phyloP scores from a whole-genome alignment of 345 rosid species.

The Microcos paniculata region DNA sequence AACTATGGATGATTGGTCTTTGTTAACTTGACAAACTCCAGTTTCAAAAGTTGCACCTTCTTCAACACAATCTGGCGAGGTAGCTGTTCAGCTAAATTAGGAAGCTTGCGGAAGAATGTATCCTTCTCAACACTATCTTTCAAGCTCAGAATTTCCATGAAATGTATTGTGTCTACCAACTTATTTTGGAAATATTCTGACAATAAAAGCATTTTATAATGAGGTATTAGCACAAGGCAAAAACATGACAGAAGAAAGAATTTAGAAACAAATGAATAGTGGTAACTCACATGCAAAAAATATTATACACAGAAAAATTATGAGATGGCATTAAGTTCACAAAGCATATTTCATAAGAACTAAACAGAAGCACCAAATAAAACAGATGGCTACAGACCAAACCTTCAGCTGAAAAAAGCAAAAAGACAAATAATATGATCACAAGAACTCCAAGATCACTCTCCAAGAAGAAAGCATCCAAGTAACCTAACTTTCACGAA shows the following conservation, averaged over 20 bases:
- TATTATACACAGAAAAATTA: not conserved
- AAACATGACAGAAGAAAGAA: constrained; percentile 7
- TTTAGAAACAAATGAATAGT: not conserved
- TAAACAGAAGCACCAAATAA: not conserved
- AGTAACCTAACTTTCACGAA: not conserved
- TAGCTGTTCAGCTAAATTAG: constrained; percentile 95
- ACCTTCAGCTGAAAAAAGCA: not conserved
- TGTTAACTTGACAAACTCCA: constrained; percentile 19
- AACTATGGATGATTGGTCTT: constrained; percentile 6
- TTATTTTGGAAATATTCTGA: constrained; percentile 98
- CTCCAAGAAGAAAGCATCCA: not conserved
- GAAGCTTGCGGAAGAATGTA: constrained; percentile 95
- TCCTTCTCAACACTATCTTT: constrained; percentile 97
- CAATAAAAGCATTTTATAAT: constrained; percentile 28
- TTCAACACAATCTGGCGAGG: constrained; percentile 95
- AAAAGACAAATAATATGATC: not conserved
- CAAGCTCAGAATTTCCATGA: constrained; percentile 93
- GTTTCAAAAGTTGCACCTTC: constrained; percentile 55
- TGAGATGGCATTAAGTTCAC: not conserved
- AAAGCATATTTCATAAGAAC: not conserved
- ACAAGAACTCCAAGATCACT: not conserved
- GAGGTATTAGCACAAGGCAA: not conserved
- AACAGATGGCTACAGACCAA: not conserved
- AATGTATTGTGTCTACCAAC: constrained; percentile 99
- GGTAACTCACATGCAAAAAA: not conserved